These are phyloP conservation scores for Populus nigra DNA, from an alignment of 345 rosid genomes.

Conservation along the genomic window DNA sequence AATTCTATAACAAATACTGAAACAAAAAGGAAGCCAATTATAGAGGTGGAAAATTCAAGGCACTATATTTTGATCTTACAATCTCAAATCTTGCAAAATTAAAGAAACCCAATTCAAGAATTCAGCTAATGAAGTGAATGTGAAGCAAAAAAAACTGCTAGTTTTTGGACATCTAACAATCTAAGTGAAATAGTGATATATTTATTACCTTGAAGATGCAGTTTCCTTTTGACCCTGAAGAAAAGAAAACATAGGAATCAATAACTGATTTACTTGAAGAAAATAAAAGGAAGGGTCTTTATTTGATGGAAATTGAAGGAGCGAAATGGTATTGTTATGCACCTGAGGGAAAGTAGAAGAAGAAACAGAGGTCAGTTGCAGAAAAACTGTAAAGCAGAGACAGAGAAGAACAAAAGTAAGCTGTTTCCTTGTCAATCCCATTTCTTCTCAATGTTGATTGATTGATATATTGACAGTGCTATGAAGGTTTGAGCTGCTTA, in stretches of 20 bases:
- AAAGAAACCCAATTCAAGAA: conserved; percentile 6
- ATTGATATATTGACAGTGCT: too few relatives aligned
- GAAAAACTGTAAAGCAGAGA: conserved; percentile 14
- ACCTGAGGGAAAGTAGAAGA: conserved; percentile 46
- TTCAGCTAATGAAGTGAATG: neutral
- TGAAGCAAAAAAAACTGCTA: neutral
- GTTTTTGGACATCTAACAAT: neutral
- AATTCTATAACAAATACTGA: neutral
- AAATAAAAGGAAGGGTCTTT: neutral
- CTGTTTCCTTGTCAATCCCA: too few relatives aligned
- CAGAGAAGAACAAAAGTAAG: conserved; percentile 11
- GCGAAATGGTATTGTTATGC: conserved; percentile 13
- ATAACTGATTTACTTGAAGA: neutral
- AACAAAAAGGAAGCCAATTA: neutral
- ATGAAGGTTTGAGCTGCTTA: too few relatives aligned
- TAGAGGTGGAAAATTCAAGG: neutral
- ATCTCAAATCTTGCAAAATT: neutral
- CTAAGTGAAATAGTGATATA: too few relatives aligned
- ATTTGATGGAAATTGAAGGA: neutral
- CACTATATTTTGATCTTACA: neutral
- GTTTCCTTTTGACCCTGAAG: conserved; percentile 42
- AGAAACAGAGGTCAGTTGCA: conserved; percentile 2
- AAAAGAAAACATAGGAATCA: conserved; percentile 8
- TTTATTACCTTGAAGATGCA: conserved; percentile 43
- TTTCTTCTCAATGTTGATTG: too few relatives aligned